Conservation (phyloP, 2,329 filamentous ascomycete genomes). For the Tolypocladium album region DNA sequence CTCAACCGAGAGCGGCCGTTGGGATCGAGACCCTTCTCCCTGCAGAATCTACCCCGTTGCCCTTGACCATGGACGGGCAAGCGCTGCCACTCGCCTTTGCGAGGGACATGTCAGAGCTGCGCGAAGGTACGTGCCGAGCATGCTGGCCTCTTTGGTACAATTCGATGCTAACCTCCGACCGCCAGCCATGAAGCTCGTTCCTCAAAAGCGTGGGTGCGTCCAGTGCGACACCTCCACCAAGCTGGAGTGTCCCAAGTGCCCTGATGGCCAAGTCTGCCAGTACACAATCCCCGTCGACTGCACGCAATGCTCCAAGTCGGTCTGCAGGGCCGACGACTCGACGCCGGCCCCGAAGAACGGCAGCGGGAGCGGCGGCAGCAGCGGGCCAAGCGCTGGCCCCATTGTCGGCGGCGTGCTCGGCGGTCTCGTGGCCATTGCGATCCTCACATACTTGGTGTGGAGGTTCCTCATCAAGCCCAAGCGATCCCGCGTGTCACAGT, state of each 20-base stretch:
- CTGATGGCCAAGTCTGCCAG: slow-evolving; percentile 29
- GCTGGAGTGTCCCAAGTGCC: slow-evolving; percentile 35
- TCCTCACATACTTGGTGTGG: slow-evolving; percentile 73
- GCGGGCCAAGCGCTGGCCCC: slow-evolving; percentile 61
- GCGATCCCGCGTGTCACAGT: slow-evolving; percentile 48
- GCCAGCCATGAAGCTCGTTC: slow-evolving; percentile 22
- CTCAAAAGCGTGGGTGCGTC: slow-evolving; percentile 32
- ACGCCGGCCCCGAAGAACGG: slow-evolving; percentile 5
- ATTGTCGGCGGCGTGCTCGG: slow-evolving; percentile 90
- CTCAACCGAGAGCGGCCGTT: neutral
- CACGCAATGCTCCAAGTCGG: slow-evolving; percentile 32
- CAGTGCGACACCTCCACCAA: slow-evolving; percentile 31
- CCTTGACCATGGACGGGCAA: neutral
- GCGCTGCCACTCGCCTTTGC: slow-evolving; percentile 5
- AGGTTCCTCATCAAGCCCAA: slow-evolving; percentile 76
- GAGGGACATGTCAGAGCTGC: slow-evolving; percentile 19
- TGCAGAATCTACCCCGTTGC: neutral
- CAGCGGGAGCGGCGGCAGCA: slow-evolving; percentile 11
- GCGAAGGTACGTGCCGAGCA: slow-evolving; percentile 14
- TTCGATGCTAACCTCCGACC: neutral
- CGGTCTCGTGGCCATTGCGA: slow-evolving; percentile 64
- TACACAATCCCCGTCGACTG: slow-evolving; percentile 35
- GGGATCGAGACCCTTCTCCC: neutral
- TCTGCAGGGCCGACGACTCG: slow-evolving; percentile 28
- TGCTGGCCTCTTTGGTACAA: neutral